Percentiles rank a stretch among this genome's conserved stretches.
Conservation (phyloP, 371 early-diverging fungal genomes). For the Mortierella polycephala region DNA sequence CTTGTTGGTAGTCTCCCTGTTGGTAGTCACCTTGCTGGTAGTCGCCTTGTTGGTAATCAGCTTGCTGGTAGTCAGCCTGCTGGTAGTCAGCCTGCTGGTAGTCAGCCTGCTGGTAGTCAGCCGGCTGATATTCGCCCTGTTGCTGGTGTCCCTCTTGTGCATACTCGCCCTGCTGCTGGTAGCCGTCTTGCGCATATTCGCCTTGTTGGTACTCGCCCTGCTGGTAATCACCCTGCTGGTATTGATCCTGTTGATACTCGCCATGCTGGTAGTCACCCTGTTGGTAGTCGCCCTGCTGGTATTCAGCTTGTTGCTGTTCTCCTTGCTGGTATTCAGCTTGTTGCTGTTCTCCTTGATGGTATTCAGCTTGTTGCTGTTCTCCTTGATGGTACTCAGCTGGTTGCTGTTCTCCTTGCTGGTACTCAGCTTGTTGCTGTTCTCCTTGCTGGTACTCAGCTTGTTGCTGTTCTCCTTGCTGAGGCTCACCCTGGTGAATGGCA, state of each 20-base stretch:
- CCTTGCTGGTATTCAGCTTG: not conserved
- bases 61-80: conserved; percentile 17
- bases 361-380: not conserved
- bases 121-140: conserved; percentile 6
- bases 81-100: conserved; percentile 16
- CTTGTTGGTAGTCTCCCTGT: conserved; percentile 19
- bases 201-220: conserved; percentile 3
- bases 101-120: conserved; percentile 7
- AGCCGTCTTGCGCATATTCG: too few relatives aligned
- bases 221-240: conserved; percentile 8
- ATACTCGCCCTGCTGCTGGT: conserved; percentile 8
- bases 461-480: not conserved
- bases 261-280: not conserved
- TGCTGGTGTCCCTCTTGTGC: conserved; percentile 5
- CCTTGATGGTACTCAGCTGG: conserved; percentile 6
- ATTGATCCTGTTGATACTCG: not conserved
- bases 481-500: not conserved
- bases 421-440: not conserved
- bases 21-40: conserved; percentile 25
- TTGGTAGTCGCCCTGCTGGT: conserved; percentile 1
- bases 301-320: too few relatives aligned
- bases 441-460: too few relatives aligned
- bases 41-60: conserved; percentile 26
- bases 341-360: not conserved
- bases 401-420: not conserved